A percentile compares a stretch with the other conserved stretches of the same genome.
Conservation (phyloP, 2,329 filamentous ascomycete genomes). For the Colletotrichum abscissum region DNA sequence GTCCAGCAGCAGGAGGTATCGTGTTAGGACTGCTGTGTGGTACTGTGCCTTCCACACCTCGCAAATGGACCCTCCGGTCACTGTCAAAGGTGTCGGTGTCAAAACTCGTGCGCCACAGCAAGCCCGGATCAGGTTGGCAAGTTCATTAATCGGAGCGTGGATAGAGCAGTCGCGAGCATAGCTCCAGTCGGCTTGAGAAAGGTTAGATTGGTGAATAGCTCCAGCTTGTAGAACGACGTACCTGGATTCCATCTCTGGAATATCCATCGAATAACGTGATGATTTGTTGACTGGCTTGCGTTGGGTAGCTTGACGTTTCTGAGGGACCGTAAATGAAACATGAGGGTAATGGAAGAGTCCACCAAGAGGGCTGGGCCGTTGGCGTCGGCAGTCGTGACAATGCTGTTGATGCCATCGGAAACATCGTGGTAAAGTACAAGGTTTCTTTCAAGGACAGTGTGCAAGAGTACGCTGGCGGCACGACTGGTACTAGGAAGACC, state of each 20-base stretch:
- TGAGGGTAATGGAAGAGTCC: constrained; percentile 82
- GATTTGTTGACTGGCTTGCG: constrained; percentile 74
- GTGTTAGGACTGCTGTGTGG: constrained; percentile 56
- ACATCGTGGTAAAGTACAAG: constrained; percentile 77
- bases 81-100: constrained; percentile 43
- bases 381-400: constrained; percentile 81
- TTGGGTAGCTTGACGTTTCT: constrained; percentile 76
- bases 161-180: constrained; percentile 74
- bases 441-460: constrained; percentile 72
- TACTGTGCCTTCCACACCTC: constrained; percentile 59
- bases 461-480: constrained; percentile 79
- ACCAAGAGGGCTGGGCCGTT: constrained; percentile 82
- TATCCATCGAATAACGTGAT: constrained; percentile 83
- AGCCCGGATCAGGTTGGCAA: constrained; percentile 75
- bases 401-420: constrained; percentile 76
- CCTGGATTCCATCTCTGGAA: constrained; percentile 85
- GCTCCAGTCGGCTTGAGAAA: constrained; percentile 68
- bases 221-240: constrained; percentile 52
- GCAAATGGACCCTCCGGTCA: constrained; percentile 60
- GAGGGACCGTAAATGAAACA: constrained; percentile 75
- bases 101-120: constrained; percentile 68
- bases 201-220: constrained; percentile 2
- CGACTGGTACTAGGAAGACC: constrained; percentile 78
- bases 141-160: constrained; percentile 72
- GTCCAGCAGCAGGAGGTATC: constrained; percentile 67